Base-by-base conservation (phyloP, 176 grass and related monocot species). In the Bonia amplexicaulis region DNA sequence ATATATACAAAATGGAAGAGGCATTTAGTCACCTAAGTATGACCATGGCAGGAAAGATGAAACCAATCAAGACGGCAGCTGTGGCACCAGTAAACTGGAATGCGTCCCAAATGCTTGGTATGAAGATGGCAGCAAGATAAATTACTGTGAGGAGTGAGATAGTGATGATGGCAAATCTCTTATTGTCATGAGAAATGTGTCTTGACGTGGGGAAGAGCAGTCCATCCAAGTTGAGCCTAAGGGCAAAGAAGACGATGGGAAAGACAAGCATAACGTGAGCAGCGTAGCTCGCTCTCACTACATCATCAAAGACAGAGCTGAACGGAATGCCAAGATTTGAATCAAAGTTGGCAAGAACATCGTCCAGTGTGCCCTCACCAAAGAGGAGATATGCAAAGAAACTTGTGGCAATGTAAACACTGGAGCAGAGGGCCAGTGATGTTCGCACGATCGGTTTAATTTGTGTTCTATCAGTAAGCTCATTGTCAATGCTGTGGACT, bases 71-170 rank as follows among this genome's bases (percentile, higher is more conserved):
- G 29, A 91, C 91, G 0, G 91, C 85, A 7, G 93, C 93, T 39
- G 96, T 95, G 12, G 96, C 93, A 53, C 96, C 96, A 74, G 91
- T 95, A 44, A 93, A 92, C 64, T 98, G 96, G 84, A 98, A 98
- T 33, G 91, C 91, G 0, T 93, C 92, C 93, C 91, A 95, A 74
- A 98, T 98, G 84, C 93, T 98, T 22, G 96, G 96, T 70, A 93
- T 87, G 76, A 90, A 87, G 47, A 92, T 90, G 47, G 96, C 89
- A 85, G 84, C 87, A 79, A 84, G 35, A 74, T 98, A 95, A 57
- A 95, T 76, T 78, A 89, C 80, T 17, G 82, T 13, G 6, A 98
- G 82, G 42, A 93, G 91, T 67, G 83, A 66, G 49, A 90, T 45
- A 29, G 93, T 98, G 40, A 95, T 88, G 49, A 55, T 69, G 41